A percentile compares a stretch with the other conserved stretches of the same genome.
These are phyloP conservation scores for Primulina tabacum DNA, from an alignment of 257 asterid species.

Conservation along the genomic window DNA sequence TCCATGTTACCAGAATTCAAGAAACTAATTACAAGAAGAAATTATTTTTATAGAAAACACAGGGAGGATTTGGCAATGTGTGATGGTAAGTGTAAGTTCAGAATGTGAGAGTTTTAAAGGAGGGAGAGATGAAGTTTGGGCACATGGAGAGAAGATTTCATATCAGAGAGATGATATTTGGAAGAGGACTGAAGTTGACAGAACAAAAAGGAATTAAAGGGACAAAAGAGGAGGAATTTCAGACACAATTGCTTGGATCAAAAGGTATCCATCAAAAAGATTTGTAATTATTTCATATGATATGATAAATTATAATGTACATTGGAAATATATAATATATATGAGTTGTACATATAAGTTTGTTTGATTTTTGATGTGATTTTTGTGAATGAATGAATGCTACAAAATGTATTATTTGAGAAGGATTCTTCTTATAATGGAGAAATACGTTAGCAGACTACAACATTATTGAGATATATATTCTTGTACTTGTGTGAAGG, in stretches of 20 bases:
- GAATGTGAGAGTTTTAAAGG: constrained; percentile 27
- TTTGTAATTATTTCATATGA: constrained; percentile 28
- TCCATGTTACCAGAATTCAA: constrained; percentile 34
- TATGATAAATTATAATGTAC: constrained; percentile 2
- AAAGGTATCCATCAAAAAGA: constrained; percentile 58
- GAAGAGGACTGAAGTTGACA: constrained; percentile 98
- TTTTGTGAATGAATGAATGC: constrained; percentile 28
- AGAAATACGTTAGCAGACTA: constrained; percentile 9
- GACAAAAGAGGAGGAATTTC: constrained; percentile 69
- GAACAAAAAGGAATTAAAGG: constrained; percentile 65
- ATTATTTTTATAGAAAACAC: neutral
- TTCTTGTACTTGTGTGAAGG: constrained; percentile 30
- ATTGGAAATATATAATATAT: neutral
- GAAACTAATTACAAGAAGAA: constrained; percentile 8
- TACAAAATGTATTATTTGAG: constrained; percentile 6
- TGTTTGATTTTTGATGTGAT: neutral
- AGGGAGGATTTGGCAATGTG: constrained; percentile 9
- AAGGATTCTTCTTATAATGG: constrained; percentile 28
- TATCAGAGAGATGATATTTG: constrained; percentile 71
- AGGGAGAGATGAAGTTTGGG: constrained; percentile 23
- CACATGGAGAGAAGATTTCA: constrained; percentile 63
- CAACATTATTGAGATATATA: constrained; percentile 22
- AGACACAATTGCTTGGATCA: constrained; percentile 68
- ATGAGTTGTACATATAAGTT: neutral
- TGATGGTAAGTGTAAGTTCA: neutral